Conservation (phyloP, 2,329 filamentous ascomycete species). For the Chrysoporthe deuterocubensis region DNA sequence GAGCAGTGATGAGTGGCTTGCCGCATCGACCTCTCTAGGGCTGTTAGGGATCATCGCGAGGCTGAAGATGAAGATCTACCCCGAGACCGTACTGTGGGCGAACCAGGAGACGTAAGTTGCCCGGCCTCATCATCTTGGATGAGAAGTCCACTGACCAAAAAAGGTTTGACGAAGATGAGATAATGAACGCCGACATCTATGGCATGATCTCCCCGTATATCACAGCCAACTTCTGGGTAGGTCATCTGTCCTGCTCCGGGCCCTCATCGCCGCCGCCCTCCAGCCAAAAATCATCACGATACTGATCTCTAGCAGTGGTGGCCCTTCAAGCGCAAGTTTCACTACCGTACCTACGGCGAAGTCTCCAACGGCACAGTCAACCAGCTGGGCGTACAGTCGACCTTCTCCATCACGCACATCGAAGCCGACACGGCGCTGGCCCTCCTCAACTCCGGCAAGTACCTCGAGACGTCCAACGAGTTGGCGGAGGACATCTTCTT, state of each 20-base stretch:
- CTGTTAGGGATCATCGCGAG: slow-evolving; percentile 52
- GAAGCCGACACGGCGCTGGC: slow-evolving; percentile 47
- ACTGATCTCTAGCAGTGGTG: slow-evolving; percentile 47
- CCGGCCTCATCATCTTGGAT: background rate
- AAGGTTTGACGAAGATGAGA: slow-evolving; percentile 50
- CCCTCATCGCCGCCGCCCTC: background rate
- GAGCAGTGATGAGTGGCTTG: slow-evolving; percentile 52
- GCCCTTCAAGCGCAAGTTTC: slow-evolving; percentile 55
- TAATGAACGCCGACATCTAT: slow-evolving; percentile 54
- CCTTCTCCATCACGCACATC: slow-evolving; percentile 51
- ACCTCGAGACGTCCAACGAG: slow-evolving; percentile 51
- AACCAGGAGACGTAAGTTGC: slow-evolving; percentile 51
- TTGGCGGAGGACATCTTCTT: slow-evolving; percentile 55
- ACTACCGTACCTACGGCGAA: slow-evolving; percentile 57
- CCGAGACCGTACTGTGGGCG: slow-evolving; percentile 56
- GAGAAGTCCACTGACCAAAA: slow-evolving; percentile 18
- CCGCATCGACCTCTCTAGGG: slow-evolving; percentile 55
- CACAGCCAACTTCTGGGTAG: slow-evolving; percentile 56
- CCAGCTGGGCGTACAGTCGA: slow-evolving; percentile 56
- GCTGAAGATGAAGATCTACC: slow-evolving; percentile 54
- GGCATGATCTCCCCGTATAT: slow-evolving; percentile 53
- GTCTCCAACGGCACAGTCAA: slow-evolving; percentile 43
- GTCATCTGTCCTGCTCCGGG: slow-evolving; percentile 4
- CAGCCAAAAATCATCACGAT: background rate
- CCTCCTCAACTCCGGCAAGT: slow-evolving; percentile 52